Percentiles rank a stretch among this genome's conserved stretches.
phyloP scores from a whole-genome alignment of 2,329 filamentous ascomycete genomes.

The Pezicula carpinea region DNA sequence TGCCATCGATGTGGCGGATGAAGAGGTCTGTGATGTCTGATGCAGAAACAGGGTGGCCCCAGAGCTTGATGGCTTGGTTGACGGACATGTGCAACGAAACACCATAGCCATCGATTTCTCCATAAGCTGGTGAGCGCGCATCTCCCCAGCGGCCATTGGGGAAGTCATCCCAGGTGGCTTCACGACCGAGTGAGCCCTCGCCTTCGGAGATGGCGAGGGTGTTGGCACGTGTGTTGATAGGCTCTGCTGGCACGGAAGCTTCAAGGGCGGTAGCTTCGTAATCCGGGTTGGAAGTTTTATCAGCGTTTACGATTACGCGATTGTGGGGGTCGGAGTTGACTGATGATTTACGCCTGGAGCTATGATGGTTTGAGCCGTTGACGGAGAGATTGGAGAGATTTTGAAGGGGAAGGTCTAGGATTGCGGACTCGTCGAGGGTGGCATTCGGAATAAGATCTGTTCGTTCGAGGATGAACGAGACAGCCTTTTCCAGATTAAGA shows the following conservation, averaged over 20 bases:
- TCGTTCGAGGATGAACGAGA: conserved; percentile 86
- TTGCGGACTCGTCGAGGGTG: conserved; percentile 39
- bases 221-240: conserved; percentile 73
- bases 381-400: conserved; percentile 42
- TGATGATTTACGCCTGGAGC: conserved; percentile 36
- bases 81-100: conserved; percentile 90
- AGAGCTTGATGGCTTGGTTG: conserved; percentile 76
- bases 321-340: conserved; percentile 84
- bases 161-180: conserved; percentile 98
- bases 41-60: conserved; percentile 69
- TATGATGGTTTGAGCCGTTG: conserved; percentile 39
- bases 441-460: conserved; percentile 70
- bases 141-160: conserved; percentile 96
- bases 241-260: conserved; percentile 69
- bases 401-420: conserved; percentile 32
- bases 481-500: conserved; percentile 90
- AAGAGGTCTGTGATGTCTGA: conserved; percentile 79
- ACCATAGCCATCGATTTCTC: conserved; percentile 96
- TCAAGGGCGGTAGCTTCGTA: conserved; percentile 73
- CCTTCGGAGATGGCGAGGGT: conserved; percentile 93
- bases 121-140: conserved; percentile 86
- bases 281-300: conserved; percentile 52
- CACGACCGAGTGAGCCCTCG: conserved; percentile 79
- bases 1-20: conserved; percentile 72
- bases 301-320: conserved; percentile 73